Percentiles rank a stretch among this genome's conserved stretches.
These are phyloP conservation scores for Ambrosia artemisiifolia DNA, from an alignment of 129 eudicot genomes.

Conservation along the genomic window DNA sequence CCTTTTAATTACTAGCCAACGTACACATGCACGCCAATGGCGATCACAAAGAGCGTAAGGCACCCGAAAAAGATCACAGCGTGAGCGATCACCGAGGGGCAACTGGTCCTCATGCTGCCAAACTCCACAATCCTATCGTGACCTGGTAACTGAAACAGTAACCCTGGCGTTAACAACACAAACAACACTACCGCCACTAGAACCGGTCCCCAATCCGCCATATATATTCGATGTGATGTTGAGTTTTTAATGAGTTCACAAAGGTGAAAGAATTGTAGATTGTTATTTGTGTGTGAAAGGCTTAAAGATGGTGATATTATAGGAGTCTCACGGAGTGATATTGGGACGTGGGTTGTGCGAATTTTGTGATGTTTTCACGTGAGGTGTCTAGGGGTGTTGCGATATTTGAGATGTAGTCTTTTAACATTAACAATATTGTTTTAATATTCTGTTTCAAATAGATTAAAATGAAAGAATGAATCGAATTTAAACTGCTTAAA, in stretches of 20 bases:
- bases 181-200: conserved; percentile 43
- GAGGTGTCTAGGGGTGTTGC: conserved; percentile 25
- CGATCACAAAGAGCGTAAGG: conserved; percentile 54
- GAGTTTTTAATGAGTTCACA: conserved; percentile 8
- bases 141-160: conserved; percentile 63
- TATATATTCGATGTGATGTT: neutral
- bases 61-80: conserved; percentile 49
- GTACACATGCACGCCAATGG: conserved; percentile 50
- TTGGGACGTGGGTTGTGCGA: conserved; percentile 25
- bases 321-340: conserved; percentile 11
- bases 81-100: conserved; percentile 47
- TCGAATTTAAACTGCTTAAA: too few species aligned
- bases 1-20: conserved; percentile 22
- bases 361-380: conserved; percentile 23
- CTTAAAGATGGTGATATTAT: neutral
- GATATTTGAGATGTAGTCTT: conserved; percentile 15
- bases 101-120: conserved; percentile 61
- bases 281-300: conserved; percentile 5
- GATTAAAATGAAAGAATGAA: too few species aligned
- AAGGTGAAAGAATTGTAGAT: neutral
- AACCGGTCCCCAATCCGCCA: conserved; percentile 56
- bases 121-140: conserved; percentile 47
- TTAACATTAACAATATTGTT: too few species aligned
- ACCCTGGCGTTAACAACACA: conserved; percentile 48
- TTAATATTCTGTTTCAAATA: too few species aligned